Base-by-base conservation (phyloP, 208 protist genomes). In the Plasmodiophora brassicae region DNA sequence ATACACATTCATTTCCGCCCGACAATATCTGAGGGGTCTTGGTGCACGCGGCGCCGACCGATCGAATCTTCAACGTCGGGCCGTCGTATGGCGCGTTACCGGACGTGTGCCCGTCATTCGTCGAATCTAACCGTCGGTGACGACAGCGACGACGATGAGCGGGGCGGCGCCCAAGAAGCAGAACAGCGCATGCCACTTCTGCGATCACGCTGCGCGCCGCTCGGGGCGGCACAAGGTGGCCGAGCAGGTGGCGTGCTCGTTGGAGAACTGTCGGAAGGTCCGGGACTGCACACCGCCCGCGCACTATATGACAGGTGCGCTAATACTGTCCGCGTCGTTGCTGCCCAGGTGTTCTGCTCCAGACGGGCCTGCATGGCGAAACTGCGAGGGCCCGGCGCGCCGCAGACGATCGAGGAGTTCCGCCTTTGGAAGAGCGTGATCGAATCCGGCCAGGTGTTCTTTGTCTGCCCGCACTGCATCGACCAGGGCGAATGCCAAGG, bases 201-300 rank as follows among this genome's bases (percentile, higher is more conserved):
- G 65, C 41, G 65, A 78, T 78, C 65, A 78, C 41, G 65, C 65
- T 44, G 65, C 65, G 10, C 32, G 65, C 10, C 5, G 65, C 10
- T 78, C 65, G 32, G 65, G 65, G 14, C 5, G 65, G n/a, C n/a
- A 78, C 41, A 78, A 78, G n/a, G 65, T 78, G 20, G 65, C 65
- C 41, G 65, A 78, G 41, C 65, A 78, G 65, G 65, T 78, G 32
- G 65, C 65, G 5, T 78, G 65, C 65, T 78, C 65, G 5, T 78
- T 78, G n/a, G 65, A 78, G n/a, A 78, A 78, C n/a, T 78, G 65
- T 32, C 65, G 65, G 5, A 78, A 78, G n/a, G 65, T 78, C 65
- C 5, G 65, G 14, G 5, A 14, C n/a, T 38, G n/a, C 41, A 32
- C 25, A 38, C 65, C 65, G n/a, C 5, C 65, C 65, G 41, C 5